Evolutionary conservation across 805 yeast genomes (phyloP), one percentile per base, ranked within the genome.

Genomic region (Metschnikowia similis): DNA sequence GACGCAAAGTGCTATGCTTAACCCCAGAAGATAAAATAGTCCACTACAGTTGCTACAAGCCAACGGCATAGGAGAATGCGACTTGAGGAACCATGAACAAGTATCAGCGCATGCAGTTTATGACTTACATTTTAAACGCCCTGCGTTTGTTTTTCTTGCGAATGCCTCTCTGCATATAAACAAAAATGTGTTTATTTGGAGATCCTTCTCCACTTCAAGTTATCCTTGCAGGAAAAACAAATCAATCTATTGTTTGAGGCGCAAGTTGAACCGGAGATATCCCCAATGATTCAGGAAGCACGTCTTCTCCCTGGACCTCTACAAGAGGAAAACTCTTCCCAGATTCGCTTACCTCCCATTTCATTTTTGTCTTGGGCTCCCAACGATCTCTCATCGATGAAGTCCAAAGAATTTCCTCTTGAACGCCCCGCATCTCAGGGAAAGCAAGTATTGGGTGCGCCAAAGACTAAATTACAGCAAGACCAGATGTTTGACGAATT

Each of bases 1-100:
- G 84, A 2, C 73, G 72, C 53, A 74, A 80, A 42, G 80, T 85
- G 1, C 66, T 83, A 31, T 71, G 81, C 41, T 76, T 77, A 26
- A 70, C 72, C 34, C 78, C 79, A 0, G 69, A 74, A 41, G 69
- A 66, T 28, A 61, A 65, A 3, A 72, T 80, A 5, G 76, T 81
- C 4, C 89, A 84, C 60, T 84, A 80, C 57, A 83, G 83, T 2
- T 83, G 89, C 68, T 34, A 59, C 38, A 45, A 34, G 50, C 55
- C 46, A 35, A 26, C 31, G 21, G 48, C 37, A 30, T 21, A 34
- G 31, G 9, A 26, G 4, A 27, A 9, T 26, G 34, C 16, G 44
- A 17, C 28, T 11, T 28, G 44, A 29, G 35, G 21, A 31, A 17
- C 16, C 27, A 10, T 41, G 44, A 41, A 41, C 35, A 35, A 41